Base-by-base conservation (phyloP, 176 grass and related monocot genomes). In the Avena eriantha region DNA sequence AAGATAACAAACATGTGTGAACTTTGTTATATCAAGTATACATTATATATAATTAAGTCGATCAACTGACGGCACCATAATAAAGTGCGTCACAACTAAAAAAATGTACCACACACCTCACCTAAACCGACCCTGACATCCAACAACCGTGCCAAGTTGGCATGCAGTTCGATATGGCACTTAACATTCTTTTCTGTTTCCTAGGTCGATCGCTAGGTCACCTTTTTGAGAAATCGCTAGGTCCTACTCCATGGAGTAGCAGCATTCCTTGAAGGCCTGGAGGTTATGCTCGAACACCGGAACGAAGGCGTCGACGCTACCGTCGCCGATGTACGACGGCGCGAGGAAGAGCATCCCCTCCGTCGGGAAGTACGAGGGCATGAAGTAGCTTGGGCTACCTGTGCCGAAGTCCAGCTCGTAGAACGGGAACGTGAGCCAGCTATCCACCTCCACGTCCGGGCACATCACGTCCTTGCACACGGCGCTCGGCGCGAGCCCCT, bases 351-450 rank as follows among this genome's bases (percentile, higher is more conserved):
- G 54, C 90, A 92, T 84, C 17, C 95, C 95, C 65, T 94, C 95
- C 34, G 80, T 90, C 1, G 87, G 90, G 43, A 89, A 90, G 82
- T 97, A 97, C 1, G 89, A 83, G 10, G 95, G 95, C 90, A 93
- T 91, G 87, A 97, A 97, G 87, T 92, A 95, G 59, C 57, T 88
- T 0, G 92, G 95, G 89, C 57, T 57, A 7, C 95, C 95, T 0
- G 66, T 76, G 14, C 95, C 95, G 24, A 97, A 97, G 86, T 97
- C 89, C 55, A 97, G 84, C 83, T 87, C 88, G 65, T 86, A 87
- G 84, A 97, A 92, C 21, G 95, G 95, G 80, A 97, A 97, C 15
- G 86, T 87, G 5, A 93, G 73, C 95, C 95, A 97, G 80, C 90
- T 95, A 23, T 97, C 87, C 43, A 97, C 95, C 86, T 93, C 90